Evolutionary conservation across 805 yeast species (phyloP).

Genomic region (Starmerella bombi): DNA sequence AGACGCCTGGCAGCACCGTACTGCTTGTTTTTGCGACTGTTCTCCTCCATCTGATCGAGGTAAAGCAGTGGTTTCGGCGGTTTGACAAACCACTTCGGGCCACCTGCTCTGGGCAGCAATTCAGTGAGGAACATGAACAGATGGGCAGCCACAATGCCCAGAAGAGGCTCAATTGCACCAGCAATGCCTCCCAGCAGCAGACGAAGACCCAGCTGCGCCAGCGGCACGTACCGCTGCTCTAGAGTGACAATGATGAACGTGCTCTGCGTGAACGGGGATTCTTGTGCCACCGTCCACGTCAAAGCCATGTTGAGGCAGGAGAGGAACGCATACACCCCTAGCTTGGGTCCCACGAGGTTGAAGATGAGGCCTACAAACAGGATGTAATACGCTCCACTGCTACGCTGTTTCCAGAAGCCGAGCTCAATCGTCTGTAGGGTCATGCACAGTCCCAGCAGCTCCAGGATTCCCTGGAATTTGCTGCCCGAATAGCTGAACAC

Average conservation of each 20-base stretch:
- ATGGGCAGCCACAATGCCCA: slow-evolving; percentile 28
- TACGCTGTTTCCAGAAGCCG: slow-evolving; percentile 4
- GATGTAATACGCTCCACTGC: slow-evolving; percentile 18
- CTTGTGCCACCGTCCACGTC: slow-evolving; percentile 31
- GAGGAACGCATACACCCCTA: slow-evolving; percentile 20
- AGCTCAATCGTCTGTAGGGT: slow-evolving; percentile 9
- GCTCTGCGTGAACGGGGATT: slow-evolving; percentile 23
- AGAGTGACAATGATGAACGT: slow-evolving; percentile 24
- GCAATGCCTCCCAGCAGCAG: slow-evolving; percentile 23
- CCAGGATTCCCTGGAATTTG: slow-evolving; percentile 6
- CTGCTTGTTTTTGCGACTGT: slow-evolving; percentile 6
- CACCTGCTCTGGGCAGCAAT: slow-evolving; percentile 24
- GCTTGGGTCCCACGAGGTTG: slow-evolving; percentile 16
- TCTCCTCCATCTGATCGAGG: slow-evolving; percentile 7
- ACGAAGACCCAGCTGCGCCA: slow-evolving; percentile 23
- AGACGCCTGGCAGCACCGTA: slow-evolving; percentile 23
- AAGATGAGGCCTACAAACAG: slow-evolving; percentile 16
- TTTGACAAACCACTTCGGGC: slow-evolving; percentile 15
- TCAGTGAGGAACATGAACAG: slow-evolving; percentile 24
- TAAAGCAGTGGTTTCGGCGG: slow-evolving; percentile 7
- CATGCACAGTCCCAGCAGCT: slow-evolving; percentile 8
- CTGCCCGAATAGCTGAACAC: slow-evolving; percentile 9
- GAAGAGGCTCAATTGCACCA: slow-evolving; percentile 20
- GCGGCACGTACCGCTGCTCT: slow-evolving; percentile 26
- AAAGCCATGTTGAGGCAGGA: slow-evolving; percentile 26